phyloP scores from a whole-genome alignment of 768 basidiomycete genomes.

The Cystobasidium onofrii region DNA sequence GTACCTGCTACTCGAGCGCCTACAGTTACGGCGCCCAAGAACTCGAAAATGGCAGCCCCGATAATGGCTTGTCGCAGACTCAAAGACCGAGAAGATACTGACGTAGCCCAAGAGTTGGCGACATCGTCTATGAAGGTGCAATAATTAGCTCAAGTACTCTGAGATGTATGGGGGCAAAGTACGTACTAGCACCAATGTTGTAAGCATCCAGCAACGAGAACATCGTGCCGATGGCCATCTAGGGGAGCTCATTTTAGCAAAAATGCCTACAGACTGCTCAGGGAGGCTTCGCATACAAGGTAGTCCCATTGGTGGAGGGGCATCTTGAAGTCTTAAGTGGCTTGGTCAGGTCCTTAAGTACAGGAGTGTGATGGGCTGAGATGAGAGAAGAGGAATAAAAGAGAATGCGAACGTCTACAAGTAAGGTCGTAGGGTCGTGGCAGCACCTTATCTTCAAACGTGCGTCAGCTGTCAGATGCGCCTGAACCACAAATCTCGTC shows the following conservation, averaged over 20 bases:
- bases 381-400: too few relatives aligned
- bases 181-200: slow-evolving; percentile 46
- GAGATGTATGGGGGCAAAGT: slow-evolving; percentile 6
- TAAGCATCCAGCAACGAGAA: slow-evolving; percentile 33
- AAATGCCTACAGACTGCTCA: too few relatives aligned
- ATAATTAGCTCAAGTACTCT: background rate
- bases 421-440: too few relatives aligned
- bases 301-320: background rate
- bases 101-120: slow-evolving; percentile 47
- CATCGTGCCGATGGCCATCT: slow-evolving; percentile 31
- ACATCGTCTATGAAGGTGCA: slow-evolving; percentile 40
- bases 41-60: slow-evolving; percentile 46
- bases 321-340: background rate
- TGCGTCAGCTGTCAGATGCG: too few relatives aligned
- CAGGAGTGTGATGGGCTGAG: too few relatives aligned
- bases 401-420: too few relatives aligned
- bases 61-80: slow-evolving; percentile 47
- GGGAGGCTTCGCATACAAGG: background rate
- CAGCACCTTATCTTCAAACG: too few relatives aligned
- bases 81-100: slow-evolving; percentile 47
- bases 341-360: too few relatives aligned
- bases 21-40: slow-evolving; percentile 47
- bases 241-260: background rate
- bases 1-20: slow-evolving; percentile 46
- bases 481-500: too few relatives aligned